Evolutionary conservation across 352 stramenopile genomes (phyloP), one percentile per base, ranked within the genome.

Genomic region (Phytophthora pini): DNA sequence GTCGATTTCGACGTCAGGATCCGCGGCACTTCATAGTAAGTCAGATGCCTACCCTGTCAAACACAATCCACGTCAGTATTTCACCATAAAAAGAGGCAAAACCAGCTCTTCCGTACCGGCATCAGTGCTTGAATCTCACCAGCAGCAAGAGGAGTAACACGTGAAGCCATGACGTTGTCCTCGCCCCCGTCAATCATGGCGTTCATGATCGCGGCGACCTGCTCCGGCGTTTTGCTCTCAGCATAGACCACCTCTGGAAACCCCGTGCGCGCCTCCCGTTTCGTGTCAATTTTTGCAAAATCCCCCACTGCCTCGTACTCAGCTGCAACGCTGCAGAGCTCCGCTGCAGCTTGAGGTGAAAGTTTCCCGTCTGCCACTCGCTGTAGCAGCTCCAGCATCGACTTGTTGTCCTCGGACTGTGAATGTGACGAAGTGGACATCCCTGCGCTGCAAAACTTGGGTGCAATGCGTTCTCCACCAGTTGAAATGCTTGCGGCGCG

Each of bases 201-300:
- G 36, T 93, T 80, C 38, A 98, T 74, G 72, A 98, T 98, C 11
- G 66, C 56, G 5, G 87, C 85, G 38, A 99, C 87, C 61, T 98
- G 94, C 36, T 83, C 54, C 4, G 88, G 59, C 1, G 89, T 98
- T 72, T 99, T 99, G 24, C 92, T 94, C 74, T 98, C 85, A 12
- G 80, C 92, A 77, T 98, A 99, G 27, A 99, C 86, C 38, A 97
- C 95, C 56, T 99, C 95, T 0, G 96, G 96, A 65, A 99, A 98
- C 9, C 95, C 95, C 15, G 92, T 97, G n/a, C 96, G 88, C 39
- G 66, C 77, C 5, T 87, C 79, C 12, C 96, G 80, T 15, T 86
- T 82, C 44, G 93, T 96, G 73, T 99, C 96, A 27, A 99, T 91
- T 74, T 93, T 93, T 40, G 83, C 85, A 32, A 79, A 92, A 5